Percentiles rank a stretch among this genome's conserved stretches.
These are phyloP conservation scores for Volutella citrinella DNA, from an alignment of 2,329 filamentous ascomycete genomes.

Conservation along the genomic window DNA sequence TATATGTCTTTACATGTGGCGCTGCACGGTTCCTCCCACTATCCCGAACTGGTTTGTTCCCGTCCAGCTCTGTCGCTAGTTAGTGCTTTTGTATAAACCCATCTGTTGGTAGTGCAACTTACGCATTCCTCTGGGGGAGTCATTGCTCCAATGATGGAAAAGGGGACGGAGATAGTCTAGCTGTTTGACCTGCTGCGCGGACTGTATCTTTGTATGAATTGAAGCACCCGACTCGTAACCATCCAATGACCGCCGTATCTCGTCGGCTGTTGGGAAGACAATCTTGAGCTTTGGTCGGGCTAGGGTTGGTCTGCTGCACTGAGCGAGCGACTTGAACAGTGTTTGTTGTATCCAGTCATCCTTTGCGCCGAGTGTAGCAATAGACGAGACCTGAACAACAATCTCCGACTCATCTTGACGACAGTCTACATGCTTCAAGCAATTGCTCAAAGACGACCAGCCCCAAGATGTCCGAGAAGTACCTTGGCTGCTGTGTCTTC, in stretches of 20 bases:
- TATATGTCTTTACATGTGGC: constrained; percentile 88
- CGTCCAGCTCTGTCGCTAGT: constrained; percentile 23
- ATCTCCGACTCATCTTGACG: constrained; percentile 43
- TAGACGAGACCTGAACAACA: constrained; percentile 71
- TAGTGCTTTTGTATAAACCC: constrained; percentile 1
- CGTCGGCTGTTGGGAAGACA: constrained; percentile 76
- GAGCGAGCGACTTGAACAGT: constrained; percentile 51
- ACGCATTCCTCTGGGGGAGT: constrained; percentile 39
- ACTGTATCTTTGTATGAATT: constrained; percentile 78
- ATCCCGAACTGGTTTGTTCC: constrained; percentile 32
- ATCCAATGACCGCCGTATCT: constrained; percentile 73
- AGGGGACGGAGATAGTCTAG: constrained; percentile 67
- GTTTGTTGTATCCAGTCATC: constrained; percentile 70
- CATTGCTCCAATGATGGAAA: constrained; percentile 74
- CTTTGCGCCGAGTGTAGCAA: constrained; percentile 71
- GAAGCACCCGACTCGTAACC: constrained; percentile 76
- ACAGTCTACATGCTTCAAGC: constrained; percentile 53
- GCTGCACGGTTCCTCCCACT: constrained; percentile 67
- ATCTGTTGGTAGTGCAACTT: constrained; percentile 3
- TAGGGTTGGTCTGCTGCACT: constrained; percentile 22
- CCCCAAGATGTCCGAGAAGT: constrained; percentile 65
- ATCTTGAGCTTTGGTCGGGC: constrained; percentile 58
- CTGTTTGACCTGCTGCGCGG: constrained; percentile 68
- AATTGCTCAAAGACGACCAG: constrained; percentile 65
- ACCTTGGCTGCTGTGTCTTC: constrained; percentile 53